A percentile compares a stretch with the other conserved stretches of the same genome.
Conservation (phyloP, 2,329 filamentous ascomycete species). For the Aspergillus ibericus region DNA sequence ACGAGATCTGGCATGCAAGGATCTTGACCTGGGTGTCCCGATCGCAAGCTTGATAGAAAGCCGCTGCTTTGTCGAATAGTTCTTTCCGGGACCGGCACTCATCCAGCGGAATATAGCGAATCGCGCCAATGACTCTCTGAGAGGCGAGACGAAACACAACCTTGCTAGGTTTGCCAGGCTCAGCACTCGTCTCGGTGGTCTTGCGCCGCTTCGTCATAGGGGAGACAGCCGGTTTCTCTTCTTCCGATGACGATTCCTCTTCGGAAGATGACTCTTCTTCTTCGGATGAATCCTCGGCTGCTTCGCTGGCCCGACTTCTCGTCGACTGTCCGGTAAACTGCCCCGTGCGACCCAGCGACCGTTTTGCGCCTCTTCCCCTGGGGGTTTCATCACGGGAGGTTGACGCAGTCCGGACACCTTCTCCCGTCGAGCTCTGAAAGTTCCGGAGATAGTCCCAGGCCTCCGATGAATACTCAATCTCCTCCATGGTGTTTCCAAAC, state of each 20-base stretch:
- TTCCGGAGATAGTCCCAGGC: conserved; percentile 1
- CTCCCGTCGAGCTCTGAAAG: background rate
- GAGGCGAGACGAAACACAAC: conserved; percentile 22
- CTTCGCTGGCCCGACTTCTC: background rate
- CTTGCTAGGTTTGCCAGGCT: background rate
- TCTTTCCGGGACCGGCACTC: conserved; percentile 15
- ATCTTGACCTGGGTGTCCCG: conserved; percentile 13
- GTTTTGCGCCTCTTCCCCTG: background rate
- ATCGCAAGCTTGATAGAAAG: conserved; percentile 20
- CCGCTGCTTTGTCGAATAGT: conserved; percentile 22
- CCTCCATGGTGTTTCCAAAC: background rate
- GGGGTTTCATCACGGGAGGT: background rate
- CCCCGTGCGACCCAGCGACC: no score
- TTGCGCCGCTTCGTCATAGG: background rate
- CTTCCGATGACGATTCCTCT: conserved; percentile 3
- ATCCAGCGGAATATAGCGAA: conserved; percentile 19
- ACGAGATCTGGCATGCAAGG: conserved; percentile 16
- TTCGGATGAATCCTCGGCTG: background rate
- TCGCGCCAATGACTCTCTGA: conserved; percentile 6
- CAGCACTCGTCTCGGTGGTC: background rate
- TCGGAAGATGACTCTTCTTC: background rate
- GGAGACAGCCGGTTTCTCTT: background rate
- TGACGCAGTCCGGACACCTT: background rate
- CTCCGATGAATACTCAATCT: conserved; percentile 5
- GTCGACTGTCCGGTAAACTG: background rate